Conservation (phyloP, 345 rosid species). For the Eucalyptus albens region DNA sequence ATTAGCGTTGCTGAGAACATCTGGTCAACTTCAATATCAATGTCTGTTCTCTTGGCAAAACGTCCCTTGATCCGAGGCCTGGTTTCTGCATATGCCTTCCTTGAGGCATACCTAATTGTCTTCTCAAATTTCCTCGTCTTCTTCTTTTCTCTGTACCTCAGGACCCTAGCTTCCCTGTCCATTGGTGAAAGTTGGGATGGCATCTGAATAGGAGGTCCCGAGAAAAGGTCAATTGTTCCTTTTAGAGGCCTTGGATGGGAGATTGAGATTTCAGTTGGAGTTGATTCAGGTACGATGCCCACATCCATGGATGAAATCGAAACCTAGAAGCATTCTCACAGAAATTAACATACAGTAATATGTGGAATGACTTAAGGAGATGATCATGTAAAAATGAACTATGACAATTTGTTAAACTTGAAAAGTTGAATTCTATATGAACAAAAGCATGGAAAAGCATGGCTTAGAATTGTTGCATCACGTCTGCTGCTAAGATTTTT, state of each 20-base stretch:
- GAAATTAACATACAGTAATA: neutral
- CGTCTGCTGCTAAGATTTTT: neutral
- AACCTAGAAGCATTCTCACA: slow-evolving; percentile 17
- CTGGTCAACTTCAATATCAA: slow-evolving; percentile 49
- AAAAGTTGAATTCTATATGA: neutral
- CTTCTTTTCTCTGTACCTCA: slow-evolving; percentile 94
- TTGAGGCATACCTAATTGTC: slow-evolving; percentile 94
- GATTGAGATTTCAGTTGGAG: slow-evolving; percentile 43
- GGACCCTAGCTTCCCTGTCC: slow-evolving; percentile 90
- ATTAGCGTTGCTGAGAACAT: slow-evolving; percentile 43
- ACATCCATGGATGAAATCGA: slow-evolving; percentile 60
- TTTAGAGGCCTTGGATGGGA: slow-evolving; percentile 33
- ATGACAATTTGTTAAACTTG: neutral
- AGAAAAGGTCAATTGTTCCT: slow-evolving; percentile 49
- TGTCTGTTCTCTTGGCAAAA: slow-evolving; percentile 70
- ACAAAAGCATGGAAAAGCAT: neutral
- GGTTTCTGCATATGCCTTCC: slow-evolving; percentile 94
- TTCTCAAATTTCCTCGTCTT: slow-evolving; percentile 82
- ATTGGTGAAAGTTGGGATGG: slow-evolving; percentile 54
- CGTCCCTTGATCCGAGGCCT: slow-evolving; percentile 92
- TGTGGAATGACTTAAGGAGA: neutral
- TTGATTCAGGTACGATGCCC: slow-evolving; percentile 66
- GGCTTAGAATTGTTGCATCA: neutral
- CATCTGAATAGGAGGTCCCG: slow-evolving; percentile 34
- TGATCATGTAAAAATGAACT: neutral